Percentiles rank a stretch among this genome's conserved stretches.
phyloP scores from a whole-genome alignment of 768 basidiomycete species.

The Tricholoma sp. region DNA sequence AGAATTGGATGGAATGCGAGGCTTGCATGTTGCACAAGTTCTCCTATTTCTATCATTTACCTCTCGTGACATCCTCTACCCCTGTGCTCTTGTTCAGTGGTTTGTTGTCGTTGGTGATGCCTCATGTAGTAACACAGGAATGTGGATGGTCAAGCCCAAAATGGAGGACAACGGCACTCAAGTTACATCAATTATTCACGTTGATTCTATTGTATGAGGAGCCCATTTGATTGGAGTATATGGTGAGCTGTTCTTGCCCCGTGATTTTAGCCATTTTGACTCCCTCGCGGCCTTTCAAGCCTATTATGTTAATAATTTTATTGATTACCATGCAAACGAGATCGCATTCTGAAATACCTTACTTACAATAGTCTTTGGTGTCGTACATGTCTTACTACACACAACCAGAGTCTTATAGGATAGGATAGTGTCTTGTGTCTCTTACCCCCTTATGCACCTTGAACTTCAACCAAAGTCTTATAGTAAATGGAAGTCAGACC shows the following conservation, averaged over 20 bases:
- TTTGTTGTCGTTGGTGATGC: neutral
- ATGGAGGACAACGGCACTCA: conserved; percentile 3
- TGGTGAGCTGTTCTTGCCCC: conserved; percentile 15
- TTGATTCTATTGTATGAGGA: conserved; percentile 23
- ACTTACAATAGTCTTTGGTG: neutral
- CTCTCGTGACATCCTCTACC: neutral
- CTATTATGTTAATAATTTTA: conserved; percentile 26
- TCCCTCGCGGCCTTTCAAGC: conserved; percentile 18
- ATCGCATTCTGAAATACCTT: conserved; percentile 13
- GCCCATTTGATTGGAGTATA: conserved; percentile 26
- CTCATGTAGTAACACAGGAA: neutral
- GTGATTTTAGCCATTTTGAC: conserved; percentile 13
- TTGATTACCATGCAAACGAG: conserved; percentile 27
- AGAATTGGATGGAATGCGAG: neutral
- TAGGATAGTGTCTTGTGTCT: no score
- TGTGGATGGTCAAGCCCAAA: conserved; percentile 11
- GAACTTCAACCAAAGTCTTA: neutral
- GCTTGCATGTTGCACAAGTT: neutral
- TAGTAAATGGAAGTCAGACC: neutral
- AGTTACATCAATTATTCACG: conserved; percentile 16
- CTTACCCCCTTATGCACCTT: neutral
- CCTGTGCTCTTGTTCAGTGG: neutral
- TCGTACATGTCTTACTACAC: neutral
- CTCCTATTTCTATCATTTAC: neutral
- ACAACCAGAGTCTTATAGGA: no score